These are phyloP conservation scores for Diaporthe humulicola DNA, from an alignment of 2,329 filamentous ascomycete genomes.

Conservation along the genomic window DNA sequence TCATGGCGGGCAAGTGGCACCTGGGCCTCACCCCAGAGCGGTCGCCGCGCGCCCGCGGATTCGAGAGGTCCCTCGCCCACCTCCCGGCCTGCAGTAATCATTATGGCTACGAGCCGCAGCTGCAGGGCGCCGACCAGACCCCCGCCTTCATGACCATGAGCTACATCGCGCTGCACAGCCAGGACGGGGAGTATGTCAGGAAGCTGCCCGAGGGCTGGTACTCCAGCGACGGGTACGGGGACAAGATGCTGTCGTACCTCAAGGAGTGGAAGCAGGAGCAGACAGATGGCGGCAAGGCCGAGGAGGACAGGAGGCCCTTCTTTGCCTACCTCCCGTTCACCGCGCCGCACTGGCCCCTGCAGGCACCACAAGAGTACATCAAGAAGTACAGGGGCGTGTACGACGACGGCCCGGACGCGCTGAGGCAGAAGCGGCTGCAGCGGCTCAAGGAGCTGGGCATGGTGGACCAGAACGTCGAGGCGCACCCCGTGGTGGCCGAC, in stretches of 20 bases:
- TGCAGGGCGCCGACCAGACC: slow-evolving; percentile 54
- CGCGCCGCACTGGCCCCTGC: slow-evolving; percentile 74
- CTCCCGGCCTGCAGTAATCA: slow-evolving; percentile 72
- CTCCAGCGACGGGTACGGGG: slow-evolving; percentile 65
- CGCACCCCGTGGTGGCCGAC: slow-evolving; percentile 63
- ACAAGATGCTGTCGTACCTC: slow-evolving; percentile 66
- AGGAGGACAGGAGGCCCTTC: slow-evolving; percentile 57
- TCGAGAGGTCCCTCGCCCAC: slow-evolving; percentile 70
- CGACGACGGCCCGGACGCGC: slow-evolving; percentile 70
- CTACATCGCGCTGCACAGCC: slow-evolving; percentile 54
- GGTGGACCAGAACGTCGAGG: slow-evolving; percentile 62
- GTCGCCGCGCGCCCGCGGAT: slow-evolving; percentile 68
- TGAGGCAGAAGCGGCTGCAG: slow-evolving; percentile 65
- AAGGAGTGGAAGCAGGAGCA: slow-evolving; percentile 57
- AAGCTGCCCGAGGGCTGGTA: slow-evolving; percentile 65
- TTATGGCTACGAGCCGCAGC: slow-evolving; percentile 62
- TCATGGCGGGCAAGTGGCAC: slow-evolving; percentile 51
- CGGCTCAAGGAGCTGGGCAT: slow-evolving; percentile 70
- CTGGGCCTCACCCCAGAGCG: slow-evolving; percentile 67
- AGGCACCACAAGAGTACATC: slow-evolving; percentile 67
- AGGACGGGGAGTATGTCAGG: slow-evolving; percentile 54
- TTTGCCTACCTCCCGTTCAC: slow-evolving; percentile 73
- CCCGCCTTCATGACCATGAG: slow-evolving; percentile 55
- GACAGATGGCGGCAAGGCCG: slow-evolving; percentile 40
- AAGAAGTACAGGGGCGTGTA: slow-evolving; percentile 71